Evolutionary conservation across 352 stramenopile genomes (phyloP).

Genomic region (Globisporangium spiculum): DNA sequence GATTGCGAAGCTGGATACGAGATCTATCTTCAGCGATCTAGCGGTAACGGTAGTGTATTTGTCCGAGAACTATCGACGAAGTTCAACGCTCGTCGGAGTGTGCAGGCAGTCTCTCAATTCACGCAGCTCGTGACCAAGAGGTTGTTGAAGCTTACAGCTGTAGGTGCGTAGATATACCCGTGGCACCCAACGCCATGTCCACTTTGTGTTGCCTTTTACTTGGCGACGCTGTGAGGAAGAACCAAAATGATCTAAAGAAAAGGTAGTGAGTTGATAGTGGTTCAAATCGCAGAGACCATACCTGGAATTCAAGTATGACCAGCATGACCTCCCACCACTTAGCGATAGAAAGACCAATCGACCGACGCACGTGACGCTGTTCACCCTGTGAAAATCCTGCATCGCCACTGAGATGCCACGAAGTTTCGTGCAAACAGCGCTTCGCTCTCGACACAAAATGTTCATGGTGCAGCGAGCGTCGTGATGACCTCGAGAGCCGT

Average conservation of each 20-base stretch:
- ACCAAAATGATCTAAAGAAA: background rate
- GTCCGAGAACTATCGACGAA: background rate
- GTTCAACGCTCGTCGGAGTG: background rate
- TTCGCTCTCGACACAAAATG: background rate
- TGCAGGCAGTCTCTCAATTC: background rate
- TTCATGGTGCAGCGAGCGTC: background rate
- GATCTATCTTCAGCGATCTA: background rate
- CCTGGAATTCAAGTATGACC: too few species aligned
- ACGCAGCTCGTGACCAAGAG: background rate
- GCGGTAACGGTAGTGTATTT: background rate
- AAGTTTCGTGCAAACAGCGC: background rate
- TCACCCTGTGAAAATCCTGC: too few species aligned
- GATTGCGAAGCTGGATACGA: background rate
- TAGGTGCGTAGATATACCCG: background rate
- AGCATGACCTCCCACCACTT: too few species aligned
- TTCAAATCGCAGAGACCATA: too few species aligned
- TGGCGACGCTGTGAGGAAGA: background rate
- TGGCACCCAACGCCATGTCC: background rate
- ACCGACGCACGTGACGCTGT: background rate
- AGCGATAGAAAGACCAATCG: background rate
- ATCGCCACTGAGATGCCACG: background rate
- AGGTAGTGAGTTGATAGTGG: too few species aligned
- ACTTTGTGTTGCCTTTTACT: background rate
- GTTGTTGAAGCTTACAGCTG: background rate
- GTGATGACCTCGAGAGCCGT: background rate